Conservation (phyloP, 305 asterid genomes). For the Fraxinus paxiana region DNA sequence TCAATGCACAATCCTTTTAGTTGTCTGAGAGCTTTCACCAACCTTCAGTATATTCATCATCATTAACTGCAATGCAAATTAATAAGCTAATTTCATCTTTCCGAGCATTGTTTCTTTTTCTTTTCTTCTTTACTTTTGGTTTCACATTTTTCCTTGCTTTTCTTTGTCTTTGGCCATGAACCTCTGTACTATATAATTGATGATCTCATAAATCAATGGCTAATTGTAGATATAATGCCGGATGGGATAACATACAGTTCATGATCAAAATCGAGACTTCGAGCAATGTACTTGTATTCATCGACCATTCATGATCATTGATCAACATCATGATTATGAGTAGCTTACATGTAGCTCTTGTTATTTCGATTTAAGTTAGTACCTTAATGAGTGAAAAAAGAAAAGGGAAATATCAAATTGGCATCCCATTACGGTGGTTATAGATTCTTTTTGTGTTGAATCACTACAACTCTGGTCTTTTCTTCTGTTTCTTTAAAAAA, state of each 20-base stretch:
- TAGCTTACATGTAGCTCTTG: background rate
- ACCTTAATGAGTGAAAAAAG: background rate
- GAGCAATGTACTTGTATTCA: background rate
- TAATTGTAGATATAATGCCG: background rate
- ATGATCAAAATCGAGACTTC: background rate
- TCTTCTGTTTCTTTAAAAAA: background rate
- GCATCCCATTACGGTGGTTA: background rate
- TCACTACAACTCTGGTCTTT: background rate
- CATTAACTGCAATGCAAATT: background rate
- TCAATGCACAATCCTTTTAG: background rate
- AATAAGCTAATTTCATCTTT: background rate
- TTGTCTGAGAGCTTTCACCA: background rate
- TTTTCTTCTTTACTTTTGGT: background rate
- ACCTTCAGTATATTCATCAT: background rate
- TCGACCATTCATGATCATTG: background rate
- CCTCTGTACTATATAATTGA: background rate
- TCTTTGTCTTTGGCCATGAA: background rate
- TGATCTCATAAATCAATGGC: background rate
- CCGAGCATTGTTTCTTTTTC: background rate
- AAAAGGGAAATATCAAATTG: background rate
- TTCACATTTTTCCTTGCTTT: background rate
- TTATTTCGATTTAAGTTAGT: background rate
- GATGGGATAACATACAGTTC: background rate
- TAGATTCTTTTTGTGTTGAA: background rate
- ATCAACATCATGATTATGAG: background rate